These are phyloP conservation scores for Euryodendron excelsum DNA, from an alignment of 148 eudicot genomes.

Conservation along the genomic window DNA sequence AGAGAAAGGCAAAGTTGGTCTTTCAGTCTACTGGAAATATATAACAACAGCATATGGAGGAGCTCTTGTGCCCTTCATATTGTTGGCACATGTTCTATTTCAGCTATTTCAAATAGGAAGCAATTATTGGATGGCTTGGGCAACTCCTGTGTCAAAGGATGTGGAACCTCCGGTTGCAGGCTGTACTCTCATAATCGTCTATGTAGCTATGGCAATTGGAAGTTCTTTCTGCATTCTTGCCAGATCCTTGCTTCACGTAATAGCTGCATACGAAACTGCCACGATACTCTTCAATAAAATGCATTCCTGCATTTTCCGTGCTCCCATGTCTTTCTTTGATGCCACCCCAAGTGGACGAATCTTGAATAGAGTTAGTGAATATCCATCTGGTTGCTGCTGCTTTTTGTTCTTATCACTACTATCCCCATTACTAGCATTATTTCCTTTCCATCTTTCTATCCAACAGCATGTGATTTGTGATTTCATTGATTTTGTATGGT, in stretches of 20 bases:
- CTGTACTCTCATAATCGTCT: conserved; percentile 42
- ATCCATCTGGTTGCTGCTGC: conserved; percentile 2
- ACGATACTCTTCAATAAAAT: conserved; percentile 53
- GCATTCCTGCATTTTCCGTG: conserved; percentile 57
- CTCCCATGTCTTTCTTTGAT: conserved; percentile 68
- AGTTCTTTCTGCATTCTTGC: conserved; percentile 46
- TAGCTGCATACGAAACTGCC: conserved; percentile 49
- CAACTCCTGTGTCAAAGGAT: conserved; percentile 51
- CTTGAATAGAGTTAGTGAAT: conserved; percentile 47
- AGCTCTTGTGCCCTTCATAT: conserved; percentile 50
- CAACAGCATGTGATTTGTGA: background rate
- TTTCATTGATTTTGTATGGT: background rate
- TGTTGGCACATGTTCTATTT: conserved; percentile 45
- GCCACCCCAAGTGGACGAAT: conserved; percentile 63
- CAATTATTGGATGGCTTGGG: conserved; percentile 78
- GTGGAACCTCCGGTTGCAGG: conserved; percentile 30
- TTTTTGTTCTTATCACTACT: background rate
- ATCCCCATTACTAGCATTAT: background rate
- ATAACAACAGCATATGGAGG: conserved; percentile 59
- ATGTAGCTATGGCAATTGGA: conserved; percentile 45
- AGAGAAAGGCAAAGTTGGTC: conserved; percentile 60
- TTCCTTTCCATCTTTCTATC: background rate
- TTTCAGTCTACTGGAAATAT: conserved; percentile 55
- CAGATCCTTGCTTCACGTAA: conserved; percentile 39
- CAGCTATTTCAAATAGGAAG: conserved; percentile 53